Evolutionary conservation across 2,329 filamentous ascomycete species (phyloP).

Genomic region (Cladosporium sp.): DNA sequence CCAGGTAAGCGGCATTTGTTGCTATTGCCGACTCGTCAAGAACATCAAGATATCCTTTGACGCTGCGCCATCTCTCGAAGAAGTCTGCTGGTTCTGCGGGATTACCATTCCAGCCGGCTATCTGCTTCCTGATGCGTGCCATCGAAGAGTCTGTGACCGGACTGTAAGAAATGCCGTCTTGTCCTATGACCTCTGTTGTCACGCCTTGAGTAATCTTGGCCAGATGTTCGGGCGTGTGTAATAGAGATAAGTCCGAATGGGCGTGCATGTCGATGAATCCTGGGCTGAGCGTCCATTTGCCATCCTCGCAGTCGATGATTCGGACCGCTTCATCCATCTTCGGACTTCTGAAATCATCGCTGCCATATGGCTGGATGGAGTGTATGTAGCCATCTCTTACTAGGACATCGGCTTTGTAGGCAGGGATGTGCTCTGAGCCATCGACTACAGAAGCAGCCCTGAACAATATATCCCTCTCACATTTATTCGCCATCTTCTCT

Average conservation of each 20-base stretch:
- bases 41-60: constrained; percentile 30
- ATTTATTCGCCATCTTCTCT: neutral
- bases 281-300: constrained; percentile 30
- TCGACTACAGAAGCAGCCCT: constrained; percentile 29
- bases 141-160: constrained; percentile 29
- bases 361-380: constrained; percentile 17
- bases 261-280: constrained; percentile 37
- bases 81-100: constrained; percentile 27
- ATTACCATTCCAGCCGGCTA: constrained; percentile 34
- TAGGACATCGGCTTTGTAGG: constrained; percentile 26
- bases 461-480: constrained; percentile 22
- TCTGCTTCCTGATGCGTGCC: constrained; percentile 31
- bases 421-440: constrained; percentile 26
- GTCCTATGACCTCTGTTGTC: constrained; percentile 33
- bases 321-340: constrained; percentile 2
- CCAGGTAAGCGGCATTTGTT: constrained; percentile 32
- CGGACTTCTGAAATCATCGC: neutral
- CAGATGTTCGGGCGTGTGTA: constrained; percentile 30
- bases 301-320: constrained; percentile 30
- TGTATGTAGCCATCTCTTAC: constrained; percentile 26
- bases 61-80: constrained; percentile 32
- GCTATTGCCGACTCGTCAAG: constrained; percentile 29
- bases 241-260: constrained; percentile 33
- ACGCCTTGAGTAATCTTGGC: constrained; percentile 35
- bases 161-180: constrained; percentile 34